Conservation (phyloP, 2,329 filamentous ascomycete genomes). For the Ophiostoma himal-ulmi region DNA sequence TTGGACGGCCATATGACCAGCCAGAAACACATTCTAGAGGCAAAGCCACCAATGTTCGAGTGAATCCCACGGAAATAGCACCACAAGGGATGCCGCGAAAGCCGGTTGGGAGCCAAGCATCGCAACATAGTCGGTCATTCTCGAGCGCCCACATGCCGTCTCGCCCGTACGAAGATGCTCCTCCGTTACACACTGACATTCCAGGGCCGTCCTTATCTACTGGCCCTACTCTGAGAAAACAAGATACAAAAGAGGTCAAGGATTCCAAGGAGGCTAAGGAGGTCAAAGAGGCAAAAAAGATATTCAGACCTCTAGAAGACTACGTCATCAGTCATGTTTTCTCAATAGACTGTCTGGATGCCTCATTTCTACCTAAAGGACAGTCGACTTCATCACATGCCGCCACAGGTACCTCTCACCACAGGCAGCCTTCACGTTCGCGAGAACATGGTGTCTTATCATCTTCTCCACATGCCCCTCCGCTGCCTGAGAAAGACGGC, state of each 20-base stretch:
- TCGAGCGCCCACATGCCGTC: not conserved
- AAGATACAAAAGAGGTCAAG: not conserved
- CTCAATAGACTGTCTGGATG: slow-evolving; percentile 66
- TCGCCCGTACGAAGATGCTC: not conserved
- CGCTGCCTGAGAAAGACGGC: slow-evolving; percentile 59
- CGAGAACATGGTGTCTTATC: not conserved
- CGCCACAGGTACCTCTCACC: not conserved
- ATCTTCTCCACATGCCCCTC: slow-evolving; percentile 27
- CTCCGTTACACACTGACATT: not conserved
- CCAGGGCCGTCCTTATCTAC: not conserved
- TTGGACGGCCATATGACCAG: not conserved
- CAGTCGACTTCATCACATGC: not conserved
- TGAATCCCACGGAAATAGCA: not conserved
- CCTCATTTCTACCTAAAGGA: slow-evolving; percentile 52
- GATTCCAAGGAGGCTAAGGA: slow-evolving; percentile 12
- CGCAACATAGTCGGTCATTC: not conserved
- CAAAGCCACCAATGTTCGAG: not conserved
- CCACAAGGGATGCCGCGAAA: not conserved
- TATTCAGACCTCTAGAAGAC: slow-evolving; percentile 73
- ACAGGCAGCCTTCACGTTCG: not conserved
- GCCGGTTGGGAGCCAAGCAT: not conserved
- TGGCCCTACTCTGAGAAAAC: not conserved
- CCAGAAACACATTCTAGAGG: not conserved
- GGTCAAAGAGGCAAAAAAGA: slow-evolving; percentile 38
- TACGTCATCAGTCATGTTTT: slow-evolving; percentile 66